Evolutionary conservation across 768 basidiomycete species (phyloP).

Genomic region (Boletellus emodensis): DNA sequence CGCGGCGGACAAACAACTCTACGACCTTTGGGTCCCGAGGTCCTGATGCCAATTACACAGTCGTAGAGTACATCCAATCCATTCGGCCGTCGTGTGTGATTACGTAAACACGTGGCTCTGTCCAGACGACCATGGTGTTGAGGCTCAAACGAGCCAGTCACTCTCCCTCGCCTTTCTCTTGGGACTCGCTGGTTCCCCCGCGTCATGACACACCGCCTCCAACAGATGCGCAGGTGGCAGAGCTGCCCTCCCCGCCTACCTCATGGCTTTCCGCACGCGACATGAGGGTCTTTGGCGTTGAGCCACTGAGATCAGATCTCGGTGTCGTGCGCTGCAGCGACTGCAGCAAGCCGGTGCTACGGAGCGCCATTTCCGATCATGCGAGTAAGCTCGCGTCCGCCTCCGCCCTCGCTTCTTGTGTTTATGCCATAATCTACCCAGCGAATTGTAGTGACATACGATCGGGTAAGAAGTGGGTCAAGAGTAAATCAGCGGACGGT

Average conservation of each 20-base stretch:
- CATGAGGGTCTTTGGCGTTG: constrained; percentile 83
- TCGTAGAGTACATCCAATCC: too few relatives aligned
- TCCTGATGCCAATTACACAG: constrained; percentile 5
- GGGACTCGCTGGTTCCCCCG: constrained; percentile 44
- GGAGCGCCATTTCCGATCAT: constrained; percentile 74
- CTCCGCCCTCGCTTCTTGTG: background rate
- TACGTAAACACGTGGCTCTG: constrained; percentile 20
- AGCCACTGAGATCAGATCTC: constrained; percentile 68
- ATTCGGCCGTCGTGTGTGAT: background rate
- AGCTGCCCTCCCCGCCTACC: constrained; percentile 69
- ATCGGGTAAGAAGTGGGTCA: constrained; percentile 49
- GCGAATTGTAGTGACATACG: constrained; percentile 62
- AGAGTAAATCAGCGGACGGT: constrained; percentile 48
- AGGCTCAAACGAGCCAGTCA: constrained; percentile 41
- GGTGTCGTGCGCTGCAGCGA: constrained; percentile 70
- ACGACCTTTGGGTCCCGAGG: constrained; percentile 68
- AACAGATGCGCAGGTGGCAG: constrained; percentile 35
- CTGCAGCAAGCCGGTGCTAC: constrained; percentile 77
- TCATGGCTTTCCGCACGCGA: constrained; percentile 82
- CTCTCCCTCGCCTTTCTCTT: constrained; percentile 58
- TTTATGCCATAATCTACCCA: constrained; percentile 26
- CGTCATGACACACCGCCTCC: constrained; percentile 25
- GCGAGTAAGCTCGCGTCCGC: constrained; percentile 49
- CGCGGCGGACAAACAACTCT: constrained; percentile 69
- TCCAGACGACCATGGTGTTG: constrained; percentile 34